Base-by-base conservation (phyloP, 148 eudicot genomes). In the Arctostaphylos glauca region DNA sequence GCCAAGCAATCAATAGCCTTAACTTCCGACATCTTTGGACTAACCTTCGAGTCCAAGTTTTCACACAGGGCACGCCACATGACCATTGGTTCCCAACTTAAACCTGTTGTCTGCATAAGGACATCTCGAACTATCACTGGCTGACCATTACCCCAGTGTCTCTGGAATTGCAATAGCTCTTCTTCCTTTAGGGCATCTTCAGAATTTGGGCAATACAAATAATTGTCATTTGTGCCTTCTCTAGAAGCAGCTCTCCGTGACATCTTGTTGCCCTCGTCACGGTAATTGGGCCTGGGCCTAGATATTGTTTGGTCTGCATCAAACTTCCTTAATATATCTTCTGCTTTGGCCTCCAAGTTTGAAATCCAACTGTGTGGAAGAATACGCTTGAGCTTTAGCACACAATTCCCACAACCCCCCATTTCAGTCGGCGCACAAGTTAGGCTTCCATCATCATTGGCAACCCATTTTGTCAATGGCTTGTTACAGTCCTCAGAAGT, bases 21-120 rank as follows among this genome's bases (percentile, higher is more conserved):
- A 66, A 92, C 91, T 82, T 82, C 79, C 44, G 89, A 87, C 87
- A 86, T 87, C 12, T 87, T 88, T 77, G 88, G 71, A 83, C 86
- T 89, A 56, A 88, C 86, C 12, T 62, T 82, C 5, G 85, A 76
- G 86, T 93, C 95, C 71, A 81, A 56, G 43, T 84, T 84, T 73
- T 93, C 94, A 84, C 93, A 87, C 19, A 96, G 85, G 16, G 96
- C 99, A 80, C 99, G 93, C 90, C 89, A 90, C 96, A 96, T 92
- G 14, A 93, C 98, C 91, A 83, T 92, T 19, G 99, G 99, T 64
- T 96, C 99, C 99, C 99, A 96, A 80, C 99, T 96, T 68, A 96
- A 86, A 14, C 99, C 97, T 83, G 84, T 75, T 13, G 94, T 88
- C 81, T 84, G 87, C 52, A 88, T 89, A 44, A 96, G 87, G 79